Percentiles rank a stretch among this genome's conserved stretches.
Conservation (phyloP, 345 rosid species). For the Capsella bursapastoris region DNA sequence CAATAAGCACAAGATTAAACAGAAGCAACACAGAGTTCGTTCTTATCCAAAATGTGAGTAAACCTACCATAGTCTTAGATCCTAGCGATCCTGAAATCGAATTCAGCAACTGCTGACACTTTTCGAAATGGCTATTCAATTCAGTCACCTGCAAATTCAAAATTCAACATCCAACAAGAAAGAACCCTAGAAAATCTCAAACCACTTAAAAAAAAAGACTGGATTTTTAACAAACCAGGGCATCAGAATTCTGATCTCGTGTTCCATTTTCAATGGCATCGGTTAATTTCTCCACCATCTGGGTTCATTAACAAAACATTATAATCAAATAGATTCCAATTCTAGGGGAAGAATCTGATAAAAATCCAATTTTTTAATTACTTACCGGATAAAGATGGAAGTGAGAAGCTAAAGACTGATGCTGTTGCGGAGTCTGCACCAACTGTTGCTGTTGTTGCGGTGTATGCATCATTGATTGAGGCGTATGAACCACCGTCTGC, state of each 20-base stretch:
- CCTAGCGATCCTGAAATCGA: conserved; percentile 72
- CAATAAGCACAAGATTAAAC: not conserved
- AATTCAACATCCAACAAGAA: conserved; percentile 26
- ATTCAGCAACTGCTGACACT: conserved; percentile 86
- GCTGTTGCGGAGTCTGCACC: conserved; percentile 53
- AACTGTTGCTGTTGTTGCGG: conserved; percentile 31
- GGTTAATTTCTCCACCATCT: conserved; percentile 75
- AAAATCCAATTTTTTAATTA: not conserved
- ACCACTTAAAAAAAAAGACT: conserved; percentile 11
- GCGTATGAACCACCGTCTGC: conserved; percentile 39
- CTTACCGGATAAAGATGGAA: conserved; percentile 74
- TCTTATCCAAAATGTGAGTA: not conserved
- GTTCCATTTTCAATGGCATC: conserved; percentile 75
- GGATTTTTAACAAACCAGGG: conserved; percentile 53
- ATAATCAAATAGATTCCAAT: not conserved
- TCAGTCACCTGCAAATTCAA: conserved; percentile 54
- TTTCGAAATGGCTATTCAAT: conserved; percentile 77
- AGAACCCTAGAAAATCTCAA: conserved; percentile 17
- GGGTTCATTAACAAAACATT: not conserved
- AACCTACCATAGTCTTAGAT: conserved; percentile 67
- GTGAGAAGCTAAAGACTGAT: conserved; percentile 90
- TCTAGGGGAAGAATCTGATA: not conserved
- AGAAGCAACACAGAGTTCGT: not conserved
- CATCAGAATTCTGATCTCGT: conserved; percentile 82
- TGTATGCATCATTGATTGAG: conserved; percentile 43